A percentile compares a stretch with the other conserved stretches of the same genome.
phyloP scores from a whole-genome alignment of 1,139 yeast species.

The Hanseniaspora sp. region DNA sequence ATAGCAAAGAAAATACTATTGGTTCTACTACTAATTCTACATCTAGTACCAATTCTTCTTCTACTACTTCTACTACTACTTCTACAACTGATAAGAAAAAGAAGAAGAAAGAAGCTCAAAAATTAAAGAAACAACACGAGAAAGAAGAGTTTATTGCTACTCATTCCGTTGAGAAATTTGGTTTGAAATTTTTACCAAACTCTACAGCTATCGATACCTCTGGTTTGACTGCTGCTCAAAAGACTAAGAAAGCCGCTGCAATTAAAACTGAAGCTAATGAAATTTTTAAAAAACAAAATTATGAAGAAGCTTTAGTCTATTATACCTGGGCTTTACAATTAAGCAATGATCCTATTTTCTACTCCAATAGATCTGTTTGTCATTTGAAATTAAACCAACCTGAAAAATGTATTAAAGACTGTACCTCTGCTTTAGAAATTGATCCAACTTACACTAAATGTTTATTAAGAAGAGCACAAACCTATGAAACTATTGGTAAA shows the following conservation, averaged over 20 bases:
- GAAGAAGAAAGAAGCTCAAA: constrained; percentile 34
- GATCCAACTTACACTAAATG: constrained; percentile 90
- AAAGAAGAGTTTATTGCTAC: constrained; percentile 26
- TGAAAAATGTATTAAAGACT: constrained; percentile 76
- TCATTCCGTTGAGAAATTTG: constrained; percentile 22
- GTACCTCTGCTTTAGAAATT: constrained; percentile 71
- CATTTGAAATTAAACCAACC: constrained; percentile 69
- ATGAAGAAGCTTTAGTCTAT: constrained; percentile 59
- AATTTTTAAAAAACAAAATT: constrained; percentile 60
- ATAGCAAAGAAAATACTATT: constrained; percentile 26
- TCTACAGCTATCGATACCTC: constrained; percentile 51
- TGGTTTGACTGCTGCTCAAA: constrained; percentile 41
- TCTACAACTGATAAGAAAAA: constrained; percentile 25
- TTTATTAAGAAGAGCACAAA: constrained; percentile 66
- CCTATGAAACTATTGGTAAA: constrained; percentile 69
- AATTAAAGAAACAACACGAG: constrained; percentile 36
- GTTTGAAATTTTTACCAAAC: constrained; percentile 27
- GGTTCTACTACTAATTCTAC: constrained; percentile 19
- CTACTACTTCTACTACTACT: constrained; percentile 17
- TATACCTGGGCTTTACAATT: constrained; percentile 69
- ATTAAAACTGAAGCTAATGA: constrained; percentile 86
- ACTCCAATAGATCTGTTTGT: constrained; percentile 92
- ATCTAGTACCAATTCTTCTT: constrained; percentile 9
- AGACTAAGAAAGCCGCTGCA: constrained; percentile 58
- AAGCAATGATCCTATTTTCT: constrained; percentile 74